These are phyloP conservation scores for Apophysomyces trapeziformis DNA, from an alignment of 371 early-diverging fungal species.

Conservation along the genomic window DNA sequence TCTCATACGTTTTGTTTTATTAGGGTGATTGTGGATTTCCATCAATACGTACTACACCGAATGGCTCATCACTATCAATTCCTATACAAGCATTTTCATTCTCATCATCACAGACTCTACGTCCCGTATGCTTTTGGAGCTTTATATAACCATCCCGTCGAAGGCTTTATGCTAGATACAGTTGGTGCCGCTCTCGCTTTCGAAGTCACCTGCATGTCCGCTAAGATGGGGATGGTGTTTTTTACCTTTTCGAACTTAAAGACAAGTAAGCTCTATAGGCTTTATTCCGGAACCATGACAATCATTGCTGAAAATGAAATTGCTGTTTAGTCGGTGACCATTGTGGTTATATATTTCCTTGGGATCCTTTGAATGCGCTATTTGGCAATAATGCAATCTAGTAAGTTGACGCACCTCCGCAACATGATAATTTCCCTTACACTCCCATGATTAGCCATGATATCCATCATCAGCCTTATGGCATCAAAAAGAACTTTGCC, in stretches of 20 bases:
- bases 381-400: constrained; percentile 77
- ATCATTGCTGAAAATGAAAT: background rate
- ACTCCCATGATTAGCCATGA: constrained; percentile 53
- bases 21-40: constrained; percentile 65
- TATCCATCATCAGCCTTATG: constrained; percentile 70
- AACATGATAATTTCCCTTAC: too few species aligned
- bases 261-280: constrained; percentile 51
- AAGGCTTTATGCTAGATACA: constrained; percentile 79
- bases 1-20: constrained; percentile 13
- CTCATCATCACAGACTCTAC: constrained; percentile 77
- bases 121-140: constrained; percentile 83
- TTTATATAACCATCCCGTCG: constrained; percentile 81
- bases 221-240: constrained; percentile 67
- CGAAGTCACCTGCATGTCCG: constrained; percentile 72
- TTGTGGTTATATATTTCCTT: constrained; percentile 83
- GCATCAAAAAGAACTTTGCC: constrained; percentile 68
- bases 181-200: constrained; percentile 70
- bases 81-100: constrained; percentile 77
- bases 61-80: constrained; percentile 71
- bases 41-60: constrained; percentile 81
- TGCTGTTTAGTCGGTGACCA: constrained; percentile 68
- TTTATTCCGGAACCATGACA: background rate
- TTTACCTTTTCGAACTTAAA: constrained; percentile 79
- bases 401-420: constrained; percentile 40
- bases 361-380: constrained; percentile 68